A percentile compares a stretch with the other conserved stretches of the same genome.
These are phyloP conservation scores for Anthracocystis setariae DNA, from an alignment of 1,284 basidiomycete species.

Conservation along the genomic window DNA sequence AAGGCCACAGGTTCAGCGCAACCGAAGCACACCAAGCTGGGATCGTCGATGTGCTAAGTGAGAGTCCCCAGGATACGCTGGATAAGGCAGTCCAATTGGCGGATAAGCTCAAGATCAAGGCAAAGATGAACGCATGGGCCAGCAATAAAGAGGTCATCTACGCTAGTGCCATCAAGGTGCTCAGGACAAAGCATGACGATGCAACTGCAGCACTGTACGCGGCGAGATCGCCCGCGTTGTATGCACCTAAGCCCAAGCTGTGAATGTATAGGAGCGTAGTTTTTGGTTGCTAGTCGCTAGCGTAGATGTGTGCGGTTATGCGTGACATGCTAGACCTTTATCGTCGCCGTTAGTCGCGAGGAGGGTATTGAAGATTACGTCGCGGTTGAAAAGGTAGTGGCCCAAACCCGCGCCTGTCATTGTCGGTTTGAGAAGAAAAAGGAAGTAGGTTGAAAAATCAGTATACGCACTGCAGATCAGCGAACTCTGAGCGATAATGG, in stretches of 20 bases:
- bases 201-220: constrained; percentile 18
- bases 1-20: constrained; percentile 84
- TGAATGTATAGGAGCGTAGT: constrained; percentile 5
- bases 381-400: constrained; percentile 41
- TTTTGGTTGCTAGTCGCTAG: too few species aligned
- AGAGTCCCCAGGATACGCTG: constrained; percentile 74
- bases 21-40: constrained; percentile 77
- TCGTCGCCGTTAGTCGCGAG: background rate
- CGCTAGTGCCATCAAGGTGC: constrained; percentile 24
- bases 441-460: too few species aligned
- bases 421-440: too few species aligned
- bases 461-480: too few species aligned
- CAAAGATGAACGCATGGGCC: constrained; percentile 71
- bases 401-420: constrained; percentile 36
- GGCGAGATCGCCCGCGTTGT: constrained; percentile 8
- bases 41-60: constrained; percentile 76
- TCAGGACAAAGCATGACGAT: constrained; percentile 38
- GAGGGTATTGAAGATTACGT: background rate
- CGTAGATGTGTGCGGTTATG: background rate
- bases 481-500: too few species aligned
- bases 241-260: constrained; percentile 11
- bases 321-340: background rate
- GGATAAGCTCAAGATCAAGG: constrained; percentile 67
- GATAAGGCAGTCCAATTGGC: constrained; percentile 69
- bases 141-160: constrained; percentile 70